Conservation (phyloP, 2,329 filamentous ascomycete species). For the Fusarium kyushuense region DNA sequence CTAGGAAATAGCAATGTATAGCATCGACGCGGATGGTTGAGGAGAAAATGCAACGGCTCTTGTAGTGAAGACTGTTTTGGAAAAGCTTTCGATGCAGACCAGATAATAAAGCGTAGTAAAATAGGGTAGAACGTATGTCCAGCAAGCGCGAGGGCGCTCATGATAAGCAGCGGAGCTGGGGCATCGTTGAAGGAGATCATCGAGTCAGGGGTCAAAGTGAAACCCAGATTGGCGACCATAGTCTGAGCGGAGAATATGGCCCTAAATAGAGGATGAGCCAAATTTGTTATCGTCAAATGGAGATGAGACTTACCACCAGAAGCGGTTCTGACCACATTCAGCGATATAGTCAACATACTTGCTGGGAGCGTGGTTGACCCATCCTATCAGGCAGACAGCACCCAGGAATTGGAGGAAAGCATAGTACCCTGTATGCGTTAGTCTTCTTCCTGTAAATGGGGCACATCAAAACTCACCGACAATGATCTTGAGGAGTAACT, state of each 20-base stretch:
- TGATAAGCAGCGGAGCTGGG: constrained; percentile 58
- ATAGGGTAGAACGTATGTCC: constrained; percentile 70
- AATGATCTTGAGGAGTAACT: constrained; percentile 61
- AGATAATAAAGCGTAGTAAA: constrained; percentile 69
- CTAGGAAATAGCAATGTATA: constrained; percentile 73
- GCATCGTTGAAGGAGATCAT: constrained; percentile 63
- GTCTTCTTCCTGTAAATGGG: fast-evolving
- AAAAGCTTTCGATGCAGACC: constrained; percentile 62
- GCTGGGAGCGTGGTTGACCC: constrained; percentile 57
- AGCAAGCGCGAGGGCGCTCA: constrained; percentile 62
- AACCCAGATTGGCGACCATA: constrained; percentile 65
- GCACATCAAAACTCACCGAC: constrained; percentile 48
- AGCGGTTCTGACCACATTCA: constrained; percentile 54
- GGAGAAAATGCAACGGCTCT: constrained; percentile 65
- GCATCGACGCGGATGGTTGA: constrained; percentile 72
- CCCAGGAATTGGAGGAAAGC: constrained; percentile 61
- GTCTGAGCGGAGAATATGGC: constrained; percentile 64
- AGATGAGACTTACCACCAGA: constrained; percentile 61
- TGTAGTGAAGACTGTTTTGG: constrained; percentile 55
- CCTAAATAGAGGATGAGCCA: constrained; percentile 49
- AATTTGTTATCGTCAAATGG: no score
- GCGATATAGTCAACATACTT: constrained; percentile 58
- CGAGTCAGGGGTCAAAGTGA: constrained; percentile 67
- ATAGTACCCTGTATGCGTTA: constrained; percentile 56
- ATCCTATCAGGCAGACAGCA: constrained; percentile 60